Base-by-base conservation (phyloP, 106 monocot genomes). In the Acorus calamus region DNA sequence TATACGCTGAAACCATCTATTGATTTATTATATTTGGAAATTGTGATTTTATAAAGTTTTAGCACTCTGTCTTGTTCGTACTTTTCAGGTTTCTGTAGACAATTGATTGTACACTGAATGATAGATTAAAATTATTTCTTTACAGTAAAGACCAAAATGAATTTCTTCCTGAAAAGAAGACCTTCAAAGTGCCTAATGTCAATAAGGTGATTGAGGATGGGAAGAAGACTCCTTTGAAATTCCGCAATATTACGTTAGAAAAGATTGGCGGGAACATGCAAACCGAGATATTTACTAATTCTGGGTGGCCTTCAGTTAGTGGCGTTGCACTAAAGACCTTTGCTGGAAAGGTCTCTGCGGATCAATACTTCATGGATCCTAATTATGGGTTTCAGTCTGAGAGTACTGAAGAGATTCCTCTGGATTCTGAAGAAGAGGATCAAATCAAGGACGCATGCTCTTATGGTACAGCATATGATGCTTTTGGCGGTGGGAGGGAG, bases 241-340 rank as follows among this genome's bases (percentile, higher is more conserved):
- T 79, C 62, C 69, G 78, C 2, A 81, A 78, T 55, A 99, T 99
- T 62, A 77, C 76, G 14, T 72, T 99, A 44, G 10, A 55, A 10
- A 79, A 64, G 44, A 64, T 98, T 56, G 66, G 49, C 50, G 67
- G 60, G 14, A 54, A 59, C 2, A 79, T 88, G 62, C 53, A 69
- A 68, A 77, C 86, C 2, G 92, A 92, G 47, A 73, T 83, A 11
- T 86, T 63, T 69, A 99, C 98, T 48, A 66, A 82, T 47, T 81
- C 79, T 79, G 98, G 98, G 5, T 84, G 87, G 88, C 98, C 92
- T 60, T 99, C 98, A 57, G 81, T 99, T 50, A 76, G 98, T 67
- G 92, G 86, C 52, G 88, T 86, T 71, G 85, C 83, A 64, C 69
- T 99, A 45, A 99, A 79, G 69, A 9, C 52, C 43, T 74, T 99